These are phyloP conservation scores for Trichomonascaceae sp. DNA, from an alignment of 1,139 yeast genomes.

Conservation along the genomic window DNA sequence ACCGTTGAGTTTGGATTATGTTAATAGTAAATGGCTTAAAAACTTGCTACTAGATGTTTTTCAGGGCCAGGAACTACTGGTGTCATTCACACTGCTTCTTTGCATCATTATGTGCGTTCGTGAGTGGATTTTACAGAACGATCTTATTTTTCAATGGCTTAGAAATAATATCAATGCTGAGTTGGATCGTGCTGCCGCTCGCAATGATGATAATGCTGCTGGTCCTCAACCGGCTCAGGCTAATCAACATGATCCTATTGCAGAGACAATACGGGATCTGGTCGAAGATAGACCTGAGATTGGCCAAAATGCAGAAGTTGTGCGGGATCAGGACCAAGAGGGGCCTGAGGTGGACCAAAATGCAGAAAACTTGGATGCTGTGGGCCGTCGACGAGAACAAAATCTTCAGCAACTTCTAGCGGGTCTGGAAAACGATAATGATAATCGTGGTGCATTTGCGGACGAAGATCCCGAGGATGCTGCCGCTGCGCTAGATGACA, in stretches of 20 bases:
- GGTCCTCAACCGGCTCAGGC: not conserved
- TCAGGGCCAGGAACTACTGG: conserved; percentile 31
- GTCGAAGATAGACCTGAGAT: not conserved
- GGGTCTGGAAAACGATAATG: conserved; percentile 18
- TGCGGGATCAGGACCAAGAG: not conserved
- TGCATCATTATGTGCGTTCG: conserved; percentile 31
- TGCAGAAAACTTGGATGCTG: conserved; percentile 1
- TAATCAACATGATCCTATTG: not conserved
- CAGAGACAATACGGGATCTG: not conserved
- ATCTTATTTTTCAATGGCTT: conserved; percentile 15
- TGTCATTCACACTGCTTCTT: conserved; percentile 22
- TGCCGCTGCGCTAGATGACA: conserved; percentile 20
- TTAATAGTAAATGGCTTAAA: conserved; percentile 1
- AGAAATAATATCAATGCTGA: not conserved
- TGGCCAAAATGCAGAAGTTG: conserved; percentile 1
- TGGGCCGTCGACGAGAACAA: not conserved
- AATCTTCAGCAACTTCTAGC: not conserved
- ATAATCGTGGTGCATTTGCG: conserved; percentile 7
- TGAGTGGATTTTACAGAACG: conserved; percentile 35
- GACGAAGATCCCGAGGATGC: conserved; percentile 9
- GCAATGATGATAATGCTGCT: not conserved
- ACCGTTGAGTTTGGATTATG: conserved; percentile 3
- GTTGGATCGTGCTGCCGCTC: not conserved
- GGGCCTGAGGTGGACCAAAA: conserved; percentile 1
- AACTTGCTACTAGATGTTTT: conserved; percentile 19